Base-by-base conservation (phyloP, 78 protist genomes). In the Isochrysis galbana region DNA sequence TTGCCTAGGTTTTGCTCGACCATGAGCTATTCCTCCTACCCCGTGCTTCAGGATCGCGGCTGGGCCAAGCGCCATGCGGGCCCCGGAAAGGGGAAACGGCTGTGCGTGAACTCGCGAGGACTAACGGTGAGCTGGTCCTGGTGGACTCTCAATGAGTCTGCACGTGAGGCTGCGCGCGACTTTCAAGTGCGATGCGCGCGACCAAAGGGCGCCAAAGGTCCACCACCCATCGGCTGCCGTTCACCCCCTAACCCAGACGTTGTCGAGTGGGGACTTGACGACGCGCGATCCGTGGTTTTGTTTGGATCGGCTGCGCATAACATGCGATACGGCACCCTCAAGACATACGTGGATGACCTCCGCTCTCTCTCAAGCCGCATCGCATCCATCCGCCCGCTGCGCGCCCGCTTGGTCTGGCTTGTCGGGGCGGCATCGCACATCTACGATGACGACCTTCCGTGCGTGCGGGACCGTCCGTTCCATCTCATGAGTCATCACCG, bases 1-100 rank as follows among this genome's bases (percentile, higher is more conserved):
- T n/a, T n/a, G n/a, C n/a, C n/a, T n/a, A n/a, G n/a, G n/a, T n/a
- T n/a, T n/a, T n/a, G n/a, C n/a, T n/a, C n/a, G n/a, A n/a, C n/a
- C n/a, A n/a, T n/a, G n/a, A n/a, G n/a, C n/a, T n/a, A n/a, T n/a
- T n/a, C n/a, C n/a, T n/a, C n/a, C n/a, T n/a, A n/a, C n/a, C n/a
- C n/a, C n/a, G n/a, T n/a, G n/a, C n/a, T n/a, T n/a, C n/a, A n/a
- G 3, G 97, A 96, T 46, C 84, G 84, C 44, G 84, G 47, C 34
- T 77, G 74, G 90, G 90, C 69, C 72, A 96, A 36, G 93, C 95
- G 14, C 97, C 88, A 97, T 97, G 39, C 98, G 94, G 83, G 51
- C 44, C 72, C 93, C 94, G 38, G 98, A 97, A 3, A 29, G 87
- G 72, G 61, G 83, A 11, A 95, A 95, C 46, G 89, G 90, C n/a